Conservation (phyloP, 306 rosid species). For the Rosa persica region DNA sequence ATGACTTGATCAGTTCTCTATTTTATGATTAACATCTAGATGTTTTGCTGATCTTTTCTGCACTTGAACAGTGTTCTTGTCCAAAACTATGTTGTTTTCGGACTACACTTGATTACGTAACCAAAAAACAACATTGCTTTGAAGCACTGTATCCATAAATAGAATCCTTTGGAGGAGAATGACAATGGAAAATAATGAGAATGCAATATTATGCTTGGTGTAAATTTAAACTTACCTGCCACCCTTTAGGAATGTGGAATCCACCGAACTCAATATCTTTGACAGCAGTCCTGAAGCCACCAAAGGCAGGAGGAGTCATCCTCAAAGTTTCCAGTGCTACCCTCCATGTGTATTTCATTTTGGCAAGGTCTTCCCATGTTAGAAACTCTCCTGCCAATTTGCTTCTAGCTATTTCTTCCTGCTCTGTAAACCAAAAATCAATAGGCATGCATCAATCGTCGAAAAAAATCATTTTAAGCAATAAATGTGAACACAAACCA, state of each 20-base stretch:
- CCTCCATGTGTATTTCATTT: constrained; percentile 86
- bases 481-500: not conserved
- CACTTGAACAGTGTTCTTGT: not conserved
- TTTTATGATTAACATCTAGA: too few species aligned
- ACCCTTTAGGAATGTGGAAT: constrained; percentile 73
- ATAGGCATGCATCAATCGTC: not conserved
- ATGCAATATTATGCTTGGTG: not conserved
- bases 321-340: constrained; percentile 69
- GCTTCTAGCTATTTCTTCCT: constrained; percentile 58
- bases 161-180: too few species aligned
- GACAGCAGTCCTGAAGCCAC: constrained; percentile 49
- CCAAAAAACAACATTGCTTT: not conserved
- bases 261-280: constrained; percentile 60
- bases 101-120: not conserved
- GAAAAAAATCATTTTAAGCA: not conserved
- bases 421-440: constrained; percentile 47
- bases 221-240: constrained; percentile 60
- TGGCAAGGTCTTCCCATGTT: constrained; percentile 70
- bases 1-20: not conserved
- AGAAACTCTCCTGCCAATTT: constrained; percentile 52
- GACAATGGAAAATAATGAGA: not conserved
- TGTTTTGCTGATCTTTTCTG: not conserved
- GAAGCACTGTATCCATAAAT: not conserved
- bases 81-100: not conserved
- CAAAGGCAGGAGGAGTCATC: constrained; percentile 60